A percentile compares a stretch with the other conserved stretches of the same genome.
Evolutionary conservation across 1,284 basidiomycete genomes (phyloP).

Genomic region (Coniophora puteana): DNA sequence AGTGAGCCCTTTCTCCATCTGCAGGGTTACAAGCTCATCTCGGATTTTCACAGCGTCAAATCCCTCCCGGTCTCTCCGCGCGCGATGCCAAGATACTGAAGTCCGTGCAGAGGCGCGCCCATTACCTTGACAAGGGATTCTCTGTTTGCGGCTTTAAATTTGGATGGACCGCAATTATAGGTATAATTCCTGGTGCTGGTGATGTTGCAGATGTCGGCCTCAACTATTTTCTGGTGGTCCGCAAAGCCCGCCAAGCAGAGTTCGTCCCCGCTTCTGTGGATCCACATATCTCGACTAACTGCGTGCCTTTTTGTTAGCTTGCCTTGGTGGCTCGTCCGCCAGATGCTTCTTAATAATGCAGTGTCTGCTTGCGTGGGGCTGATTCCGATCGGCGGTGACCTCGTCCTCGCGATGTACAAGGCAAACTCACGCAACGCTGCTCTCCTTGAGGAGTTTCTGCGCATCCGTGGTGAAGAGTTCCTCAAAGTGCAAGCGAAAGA

Average conservation of each 20-base stretch:
- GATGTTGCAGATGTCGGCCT: constrained; percentile 62
- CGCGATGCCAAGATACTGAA: constrained; percentile 77
- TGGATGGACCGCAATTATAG: constrained; percentile 84
- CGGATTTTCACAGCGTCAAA: constrained; percentile 46
- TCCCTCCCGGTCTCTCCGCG: constrained; percentile 76
- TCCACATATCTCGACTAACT: neutral
- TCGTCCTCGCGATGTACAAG: constrained; percentile 74
- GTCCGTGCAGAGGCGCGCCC: constrained; percentile 77
- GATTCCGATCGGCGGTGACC: constrained; percentile 77
- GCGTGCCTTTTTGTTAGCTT: constrained; percentile 39
- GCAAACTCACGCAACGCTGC: constrained; percentile 89
- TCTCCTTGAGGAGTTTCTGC: constrained; percentile 68
- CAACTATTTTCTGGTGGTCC: constrained; percentile 78
- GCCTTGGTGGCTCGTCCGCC: constrained; percentile 62
- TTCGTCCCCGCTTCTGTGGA: constrained; percentile 11
- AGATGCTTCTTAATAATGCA: constrained; percentile 81
- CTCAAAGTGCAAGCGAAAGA: constrained; percentile 42
- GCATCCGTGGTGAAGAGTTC: constrained; percentile 63
- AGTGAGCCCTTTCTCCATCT: constrained; percentile 34
- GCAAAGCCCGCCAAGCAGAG: constrained; percentile 73
- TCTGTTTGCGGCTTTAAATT: constrained; percentile 80
- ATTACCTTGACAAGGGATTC: constrained; percentile 92
- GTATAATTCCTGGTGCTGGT: constrained; percentile 72
- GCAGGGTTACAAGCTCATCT: constrained; percentile 2
- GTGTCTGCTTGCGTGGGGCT: constrained; percentile 72